These are phyloP conservation scores for Cyberlindnera euphorbiae DNA, from an alignment of 805 yeast species.

Conservation along the genomic window DNA sequence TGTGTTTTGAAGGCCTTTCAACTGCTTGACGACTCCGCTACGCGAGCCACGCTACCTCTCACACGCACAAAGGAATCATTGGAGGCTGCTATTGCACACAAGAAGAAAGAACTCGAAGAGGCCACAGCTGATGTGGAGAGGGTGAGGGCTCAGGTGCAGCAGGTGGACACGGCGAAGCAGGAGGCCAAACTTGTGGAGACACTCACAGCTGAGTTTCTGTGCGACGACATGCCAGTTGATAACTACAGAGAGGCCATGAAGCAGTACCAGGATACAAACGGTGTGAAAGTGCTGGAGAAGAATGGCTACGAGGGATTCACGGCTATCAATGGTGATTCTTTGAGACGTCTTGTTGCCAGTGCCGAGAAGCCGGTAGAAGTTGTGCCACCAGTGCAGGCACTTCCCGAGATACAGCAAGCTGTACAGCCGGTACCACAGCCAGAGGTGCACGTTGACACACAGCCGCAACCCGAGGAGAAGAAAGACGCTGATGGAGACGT, in stretches of 20 bases:
- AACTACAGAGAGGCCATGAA: constrained; percentile 12
- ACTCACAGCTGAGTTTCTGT: constrained; percentile 19
- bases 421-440: no score
- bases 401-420: no score
- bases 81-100: constrained; percentile 6
- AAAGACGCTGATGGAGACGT: constrained; percentile 10
- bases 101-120: constrained; percentile 6
- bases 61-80: constrained; percentile 10
- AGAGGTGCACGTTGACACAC: no score
- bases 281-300: constrained; percentile 12
- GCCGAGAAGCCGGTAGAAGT: neutral
- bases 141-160: neutral
- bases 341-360: constrained; percentile 3
- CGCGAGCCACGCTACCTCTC: constrained; percentile 4
- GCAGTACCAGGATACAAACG: constrained; percentile 16
- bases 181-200: constrained; percentile 13
- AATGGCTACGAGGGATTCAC: constrained; percentile 4
- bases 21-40: constrained; percentile 17
- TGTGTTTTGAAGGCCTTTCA: constrained; percentile 18
- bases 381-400: no score
- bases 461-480: no score
- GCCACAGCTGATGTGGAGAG: constrained; percentile 8
- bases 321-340: constrained; percentile 2
- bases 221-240: constrained; percentile 12
- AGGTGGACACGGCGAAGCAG: neutral